Base-by-base conservation (phyloP, 2,329 filamentous ascomycete genomes). In the Fusarium nurragi region DNA sequence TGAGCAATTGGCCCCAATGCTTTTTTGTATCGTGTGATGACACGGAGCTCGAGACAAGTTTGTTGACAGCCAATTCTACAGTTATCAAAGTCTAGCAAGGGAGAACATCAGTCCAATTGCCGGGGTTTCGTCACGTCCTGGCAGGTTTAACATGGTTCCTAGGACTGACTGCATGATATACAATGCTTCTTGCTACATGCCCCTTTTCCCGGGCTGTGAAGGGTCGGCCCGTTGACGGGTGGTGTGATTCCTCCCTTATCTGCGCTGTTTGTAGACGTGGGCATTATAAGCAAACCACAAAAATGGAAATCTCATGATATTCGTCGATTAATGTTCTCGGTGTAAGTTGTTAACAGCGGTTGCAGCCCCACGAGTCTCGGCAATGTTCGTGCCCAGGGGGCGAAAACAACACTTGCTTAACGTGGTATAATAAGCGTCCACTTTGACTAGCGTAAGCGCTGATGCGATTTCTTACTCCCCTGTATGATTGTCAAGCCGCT, bases 221-320 rank as follows among this genome's bases (percentile, higher is more conserved):
- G 58, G 63, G 38, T 66, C 58, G 63, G 63, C 47, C 63, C 63
- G 63, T 67, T 65, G 46, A 50, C 21, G 18, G 34, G 19, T 67
- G 63, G 51, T 52, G 45, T 58, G 57, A 64, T 64, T 54, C 39
- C 12, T 28, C 22, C 45, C 25, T 45, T 19, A 36, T 23, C 34
- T 32, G 21, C 32, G 22, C 21, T 50, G 25, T 26, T 45, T 46
- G 28, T 36, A 25, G 26, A 25, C 36, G 26, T 18, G 18, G 43
- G 5, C 5, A 18, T 7, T 46, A 26, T 13, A 22, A 34, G 12
- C 0, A 30, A 50, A 26, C 21, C 26, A 38, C 22, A 14, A 22
- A 34, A 12, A 40, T 44, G 37, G 60, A 26, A 56, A 51, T 58
- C 30, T 56, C 13, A 61, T 55, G 32, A 28, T 43, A 25, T 32